Percentiles rank a stretch among this genome's conserved stretches.
Conservation (phyloP, 1,139 yeast genomes). For the Blastobotrys aristatus region DNA sequence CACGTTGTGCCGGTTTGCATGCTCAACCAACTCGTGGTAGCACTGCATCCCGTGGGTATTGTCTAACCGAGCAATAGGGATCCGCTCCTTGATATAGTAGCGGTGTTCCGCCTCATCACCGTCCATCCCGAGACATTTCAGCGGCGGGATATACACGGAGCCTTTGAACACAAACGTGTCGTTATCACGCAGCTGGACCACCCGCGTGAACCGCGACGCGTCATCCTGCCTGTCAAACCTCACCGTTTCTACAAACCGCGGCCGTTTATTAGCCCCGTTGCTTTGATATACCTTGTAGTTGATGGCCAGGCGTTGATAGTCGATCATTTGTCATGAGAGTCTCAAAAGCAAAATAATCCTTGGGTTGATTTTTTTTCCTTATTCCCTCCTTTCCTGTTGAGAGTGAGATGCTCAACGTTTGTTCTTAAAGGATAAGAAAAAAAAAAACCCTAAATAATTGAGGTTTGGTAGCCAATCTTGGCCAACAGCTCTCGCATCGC, state of each 20-base stretch:
- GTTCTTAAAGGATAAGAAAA: background rate
- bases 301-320: background rate
- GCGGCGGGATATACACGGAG: background rate
- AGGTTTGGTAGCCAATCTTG: background rate
- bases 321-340: background rate
- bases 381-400: no score
- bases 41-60: background rate
- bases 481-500: background rate
- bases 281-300: background rate
- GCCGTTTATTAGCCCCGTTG: background rate
- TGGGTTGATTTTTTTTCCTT: no score
- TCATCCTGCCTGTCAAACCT: background rate
- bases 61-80: background rate
- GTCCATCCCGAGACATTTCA: background rate
- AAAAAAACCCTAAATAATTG: no score
- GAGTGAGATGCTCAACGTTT: no score
- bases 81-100: background rate
- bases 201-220: background rate
- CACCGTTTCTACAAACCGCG: background rate
- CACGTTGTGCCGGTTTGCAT: background rate
- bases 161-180: background rate
- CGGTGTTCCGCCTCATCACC: background rate
- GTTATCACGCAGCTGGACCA: background rate
- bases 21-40: background rate
- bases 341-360: background rate